Evolutionary conservation across 805 yeast species (phyloP).

Genomic region (Wickerhamomyces canadensis): DNA sequence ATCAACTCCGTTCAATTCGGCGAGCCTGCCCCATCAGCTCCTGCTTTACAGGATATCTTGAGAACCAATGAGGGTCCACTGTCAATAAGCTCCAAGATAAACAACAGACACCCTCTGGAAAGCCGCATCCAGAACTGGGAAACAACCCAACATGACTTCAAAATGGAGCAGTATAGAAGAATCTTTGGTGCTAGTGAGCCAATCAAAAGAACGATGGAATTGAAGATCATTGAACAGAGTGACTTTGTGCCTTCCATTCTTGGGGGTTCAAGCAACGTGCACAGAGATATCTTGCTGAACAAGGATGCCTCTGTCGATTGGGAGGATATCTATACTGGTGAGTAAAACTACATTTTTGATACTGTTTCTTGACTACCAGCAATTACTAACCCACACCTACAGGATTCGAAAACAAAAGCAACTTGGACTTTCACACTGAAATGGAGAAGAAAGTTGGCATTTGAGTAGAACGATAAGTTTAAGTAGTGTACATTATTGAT

Average conservation of each 20-base stretch:
- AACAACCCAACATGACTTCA: conserved; percentile 58
- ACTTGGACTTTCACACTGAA: conserved; percentile 60
- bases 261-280: conserved; percentile 57
- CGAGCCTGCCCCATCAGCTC: conserved; percentile 53
- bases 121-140: conserved; percentile 77
- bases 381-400: conserved; percentile 12
- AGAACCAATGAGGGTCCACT: conserved; percentile 60
- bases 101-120: conserved; percentile 84
- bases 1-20: conserved; percentile 50
- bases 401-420: conserved; percentile 36
- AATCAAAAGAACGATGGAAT: conserved; percentile 85
- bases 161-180: conserved; percentile 74
- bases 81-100: conserved; percentile 50
- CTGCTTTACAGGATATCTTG: conserved; percentile 64
- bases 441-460: conserved; percentile 55
- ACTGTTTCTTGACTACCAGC: conserved; percentile 2
- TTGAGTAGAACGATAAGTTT: no score
- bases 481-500: no score
- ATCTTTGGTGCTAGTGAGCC: conserved; percentile 93
- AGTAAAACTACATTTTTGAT: conserved; percentile 7
- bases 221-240: conserved; percentile 61
- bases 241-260: conserved; percentile 62
- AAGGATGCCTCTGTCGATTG: conserved; percentile 78
- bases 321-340: conserved; percentile 82
- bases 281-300: conserved; percentile 72